Evolutionary conservation across 345 rosid species (phyloP), one percentile per base, ranked within the genome.

Genomic region (Murraya paniculata): DNA sequence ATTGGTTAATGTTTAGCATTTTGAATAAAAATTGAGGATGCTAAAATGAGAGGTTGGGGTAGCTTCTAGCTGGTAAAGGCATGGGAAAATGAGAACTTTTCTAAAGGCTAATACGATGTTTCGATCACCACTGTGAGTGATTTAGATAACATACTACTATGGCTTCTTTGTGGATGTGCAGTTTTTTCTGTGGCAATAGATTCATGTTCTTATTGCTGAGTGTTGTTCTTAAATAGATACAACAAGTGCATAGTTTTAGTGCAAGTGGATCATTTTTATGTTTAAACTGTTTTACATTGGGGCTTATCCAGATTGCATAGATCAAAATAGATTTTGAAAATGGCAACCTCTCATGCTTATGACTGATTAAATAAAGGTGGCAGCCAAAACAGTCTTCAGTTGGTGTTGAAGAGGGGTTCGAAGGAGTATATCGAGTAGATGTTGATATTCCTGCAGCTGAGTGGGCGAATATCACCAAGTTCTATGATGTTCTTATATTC

Each of bases 381-480:
- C 94, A 86, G 93, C 93, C 88, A 64, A 81, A 79, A 68, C 80
- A 86, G 60, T 61, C 91, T 71, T 50, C 66, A 1, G 77, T 71
- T 55, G 69, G 84, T 38, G 81, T 68, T 78, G 72, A 74, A 82
- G 87, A 85, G 28, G 90, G 82, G 58, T 72, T 67, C 71, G 84
- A 92, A 84, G 98, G 92, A 76, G 78, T 55, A 2, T 85, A 90
- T 77, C 90, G 90, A 45, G 93, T 96, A 61, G 98, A 96, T 86
- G 97, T 96, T 74, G 98, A 96, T 84, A 76, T 87, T 75, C 97
- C 97, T 75, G 98, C 98, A 19, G 85, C 78, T 80, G 97, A 94
- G 80, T 96, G 99, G 98, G 81, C 86, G 73, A 85, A 83, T 71
- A 73, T 90, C 81, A 83, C 86, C 71, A 81, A 82, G 83, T 92